Percentiles rank a stretch among this genome's conserved stretches.
Conservation (phyloP, 352 stramenopile genomes). For the Phytophthora europaea region DNA sequence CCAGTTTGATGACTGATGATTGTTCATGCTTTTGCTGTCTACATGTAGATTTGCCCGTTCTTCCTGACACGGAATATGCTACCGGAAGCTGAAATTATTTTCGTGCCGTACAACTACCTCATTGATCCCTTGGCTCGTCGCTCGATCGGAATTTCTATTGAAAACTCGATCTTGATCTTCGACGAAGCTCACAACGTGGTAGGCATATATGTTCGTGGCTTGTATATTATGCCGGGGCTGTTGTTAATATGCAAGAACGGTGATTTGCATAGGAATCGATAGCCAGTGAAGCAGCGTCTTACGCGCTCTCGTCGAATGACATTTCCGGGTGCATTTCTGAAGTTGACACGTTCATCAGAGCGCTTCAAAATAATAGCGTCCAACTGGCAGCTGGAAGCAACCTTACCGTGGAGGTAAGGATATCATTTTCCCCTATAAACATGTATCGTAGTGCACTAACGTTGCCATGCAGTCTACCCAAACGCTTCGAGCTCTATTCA, state of each 20-base stretch:
- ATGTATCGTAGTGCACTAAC: conserved; percentile 10
- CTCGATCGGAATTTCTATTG: conserved; percentile 95
- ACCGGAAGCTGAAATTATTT: conserved; percentile 95
- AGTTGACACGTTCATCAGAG: conserved; percentile 89
- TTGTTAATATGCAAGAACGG: neutral
- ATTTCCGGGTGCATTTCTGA: conserved; percentile 96
- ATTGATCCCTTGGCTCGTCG: conserved; percentile 95
- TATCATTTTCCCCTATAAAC: neutral
- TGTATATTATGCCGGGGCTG: neutral
- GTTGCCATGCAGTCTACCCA: conserved; percentile 64
- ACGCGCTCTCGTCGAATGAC: conserved; percentile 95
- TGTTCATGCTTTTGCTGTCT: neutral
- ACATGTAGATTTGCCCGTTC: conserved; percentile 96
- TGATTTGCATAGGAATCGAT: conserved; percentile 77
- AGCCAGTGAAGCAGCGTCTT: conserved; percentile 96
- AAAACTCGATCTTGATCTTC: conserved; percentile 98
- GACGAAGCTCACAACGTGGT: conserved; percentile 99
- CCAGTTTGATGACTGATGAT: conserved; percentile 36
- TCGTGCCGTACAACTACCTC: conserved; percentile 99
- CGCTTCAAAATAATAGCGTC: conserved; percentile 68
- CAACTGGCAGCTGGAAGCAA: conserved; percentile 57
- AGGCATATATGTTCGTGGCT: conserved; percentile 14
- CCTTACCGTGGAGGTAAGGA: conserved; percentile 69
- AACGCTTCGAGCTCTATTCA: conserved; percentile 82
- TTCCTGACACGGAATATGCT: conserved; percentile 95